These are phyloP conservation scores for Aspergillus aculeatus DNA, from an alignment of 2,329 filamentous ascomycete species.

Conservation along the genomic window DNA sequence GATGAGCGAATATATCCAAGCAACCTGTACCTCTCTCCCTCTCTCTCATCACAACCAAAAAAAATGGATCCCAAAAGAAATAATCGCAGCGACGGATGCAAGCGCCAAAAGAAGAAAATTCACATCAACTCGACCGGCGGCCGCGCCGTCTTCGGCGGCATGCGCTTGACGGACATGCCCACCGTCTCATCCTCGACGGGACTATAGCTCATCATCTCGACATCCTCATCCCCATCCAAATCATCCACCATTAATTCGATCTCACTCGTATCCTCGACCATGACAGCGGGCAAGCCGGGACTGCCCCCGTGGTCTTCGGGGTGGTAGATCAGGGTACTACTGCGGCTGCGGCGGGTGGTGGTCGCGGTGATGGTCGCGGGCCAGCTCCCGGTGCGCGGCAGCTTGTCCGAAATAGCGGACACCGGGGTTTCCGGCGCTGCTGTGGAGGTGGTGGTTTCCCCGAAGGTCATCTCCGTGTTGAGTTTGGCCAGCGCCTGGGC, in stretches of 20 bases:
- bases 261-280: conserved; percentile 60
- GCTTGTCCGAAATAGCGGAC: conserved; percentile 34
- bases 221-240: conserved; percentile 48
- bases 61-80: not conserved
- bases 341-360: conserved; percentile 45
- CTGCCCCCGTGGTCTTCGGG: conserved; percentile 62
- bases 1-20: not conserved
- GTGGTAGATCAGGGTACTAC: conserved; percentile 62
- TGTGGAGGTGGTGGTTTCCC: accelerated
- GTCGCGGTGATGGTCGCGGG: conserved; percentile 17
- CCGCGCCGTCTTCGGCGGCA: conserved; percentile 52
- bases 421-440: conserved; percentile 33
- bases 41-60: not conserved
- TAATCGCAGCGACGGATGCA: not conserved
- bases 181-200: not conserved
- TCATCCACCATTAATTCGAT: conserved; percentile 16
- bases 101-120: not conserved
- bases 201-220: conserved; percentile 41
- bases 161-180: conserved; percentile 39
- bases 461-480: conserved; percentile 25
- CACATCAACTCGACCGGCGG: conserved; percentile 59
- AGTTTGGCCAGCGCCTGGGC: conserved; percentile 56
- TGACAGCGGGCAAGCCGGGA: conserved; percentile 60
- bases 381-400: conserved; percentile 29
- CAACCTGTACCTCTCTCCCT: too few relatives aligned